Base-by-base conservation (phyloP, 2,329 filamentous ascomycete species). In the Fusarium fracticaudum region DNA sequence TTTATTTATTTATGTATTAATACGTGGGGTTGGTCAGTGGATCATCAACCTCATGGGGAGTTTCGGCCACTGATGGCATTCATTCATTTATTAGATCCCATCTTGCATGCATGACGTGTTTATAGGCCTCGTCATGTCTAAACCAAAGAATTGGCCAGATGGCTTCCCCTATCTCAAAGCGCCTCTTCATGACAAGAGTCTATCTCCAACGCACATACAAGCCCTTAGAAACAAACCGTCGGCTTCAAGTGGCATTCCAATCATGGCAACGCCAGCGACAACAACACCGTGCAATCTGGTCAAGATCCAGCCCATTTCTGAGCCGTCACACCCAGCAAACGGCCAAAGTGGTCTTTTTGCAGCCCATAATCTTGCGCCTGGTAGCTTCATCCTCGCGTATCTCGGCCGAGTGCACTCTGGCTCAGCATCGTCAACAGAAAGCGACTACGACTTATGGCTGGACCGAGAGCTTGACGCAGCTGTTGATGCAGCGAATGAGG, bases 381-480 rank as follows among this genome's bases (percentile, higher is more conserved):
- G 88, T 4, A 82, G 84, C 4, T 86, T 92, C 48, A 85, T 92
- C 57, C 75, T 92, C n/a, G 87, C 87, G 24, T 93, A 92, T 78
- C 82, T 91, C 8, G 91, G 91, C 11, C 82, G 88, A 22, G 83
- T 91, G 53, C 91, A 92, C 80, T 82, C 83, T 22, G 72, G 80
- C 50, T 67, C 77, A 60, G 60, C 77, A 73, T 77, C 80, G 5
- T 75, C 76, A 26, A 72, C 66, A 6, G 76, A 79, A 37, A 82
- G 81, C 12, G 88, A 92, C 81, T 92, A 92, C 77, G 91, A 92
- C 78, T 83, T 93, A 33, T 91, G 89, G 85, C 83, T 92, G 26
- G 89, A 91, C 80, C 84, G 86, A 26, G 89, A 87, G 26, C 84
- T 81, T 1, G 87, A 86, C 22, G 82, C 91, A 3, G 90, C 90